Base-by-base conservation (phyloP, 345 rosid species). In the Brassica rapa region DNA sequence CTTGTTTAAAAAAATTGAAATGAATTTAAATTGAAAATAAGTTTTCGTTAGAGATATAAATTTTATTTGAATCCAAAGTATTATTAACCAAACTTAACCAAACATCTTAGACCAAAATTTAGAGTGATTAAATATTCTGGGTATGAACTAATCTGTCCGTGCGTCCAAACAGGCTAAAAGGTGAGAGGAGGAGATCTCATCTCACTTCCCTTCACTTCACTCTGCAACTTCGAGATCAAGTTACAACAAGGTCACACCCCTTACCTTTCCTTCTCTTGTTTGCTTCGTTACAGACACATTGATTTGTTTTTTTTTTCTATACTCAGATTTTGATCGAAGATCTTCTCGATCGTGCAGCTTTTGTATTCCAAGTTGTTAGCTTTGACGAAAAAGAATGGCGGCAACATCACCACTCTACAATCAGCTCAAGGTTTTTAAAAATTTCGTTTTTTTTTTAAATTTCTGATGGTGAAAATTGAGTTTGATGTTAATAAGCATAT, bases 371-470 rank as follows among this genome's bases (percentile, higher is more conserved):
- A 27, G 29, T 27, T 27, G 29, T 27, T 27, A 27, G 24, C 8
- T 27, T 62, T 29, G 29, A 27, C 51, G 59, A 66, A 66, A 11
- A 74, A 62, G 51, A 39, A 80, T 80, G 83, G 67, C 83, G 94
- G 90, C 92, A 32, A 68, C 98, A 37, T 76, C 88, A 4, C 46
- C 66, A 75, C 83, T 94, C 66, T 86, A 63, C 66, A 86, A 86
- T 83, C 86, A 91, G 68, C 97, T 91, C 59, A 90, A 87, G 96
- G 97, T 90, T 77, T 30, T 3, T 15, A 7, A 15, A 32, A 19
- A 14, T 23, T n/a, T n/a, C n/a, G n/a, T n/a, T n/a, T n/a, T n/a
- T n/a, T n/a, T n/a, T n/a, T n/a, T n/a, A n/a, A n/a, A n/a, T n/a
- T n/a, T n/a, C n/a, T n/a, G n/a, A n/a, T n/a, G n/a, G 37, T 55